Percentiles rank a stretch among this genome's conserved stretches.
Evolutionary conservation across 306 rosid genomes (phyloP).

Genomic region (Rubus parviflorus): DNA sequence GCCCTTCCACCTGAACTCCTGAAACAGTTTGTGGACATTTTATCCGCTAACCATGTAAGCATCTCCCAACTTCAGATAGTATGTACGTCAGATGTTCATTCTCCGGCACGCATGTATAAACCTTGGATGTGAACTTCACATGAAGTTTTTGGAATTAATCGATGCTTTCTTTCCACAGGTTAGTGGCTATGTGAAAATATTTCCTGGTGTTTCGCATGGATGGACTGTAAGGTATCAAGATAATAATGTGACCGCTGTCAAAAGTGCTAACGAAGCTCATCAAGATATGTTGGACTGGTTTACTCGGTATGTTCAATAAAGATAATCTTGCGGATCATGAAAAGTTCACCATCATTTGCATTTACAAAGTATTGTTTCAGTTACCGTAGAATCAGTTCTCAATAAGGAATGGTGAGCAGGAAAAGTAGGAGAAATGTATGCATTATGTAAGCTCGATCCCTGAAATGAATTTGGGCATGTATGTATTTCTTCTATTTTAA

Average conservation of each 20-base stretch:
- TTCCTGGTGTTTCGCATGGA: slow-evolving; percentile 46
- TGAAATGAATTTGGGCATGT: neutral
- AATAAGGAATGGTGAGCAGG: neutral
- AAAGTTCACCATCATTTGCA: neutral
- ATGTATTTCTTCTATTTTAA: neutral
- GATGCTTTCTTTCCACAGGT: neutral
- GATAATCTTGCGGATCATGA: neutral
- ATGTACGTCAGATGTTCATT: too few relatives aligned
- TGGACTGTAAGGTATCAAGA: slow-evolving; percentile 41
- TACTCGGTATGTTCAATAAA: slow-evolving; percentile 13
- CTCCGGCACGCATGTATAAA: neutral
- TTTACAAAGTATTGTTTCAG: neutral
- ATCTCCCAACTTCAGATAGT: neutral
- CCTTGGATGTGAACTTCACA: neutral
- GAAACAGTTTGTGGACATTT: slow-evolving; percentile 54
- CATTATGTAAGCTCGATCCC: neutral
- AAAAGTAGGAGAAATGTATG: neutral
- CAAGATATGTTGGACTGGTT: slow-evolving; percentile 40
- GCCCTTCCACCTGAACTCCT: slow-evolving; percentile 61
- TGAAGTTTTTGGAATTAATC: neutral
- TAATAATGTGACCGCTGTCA: slow-evolving; percentile 36
- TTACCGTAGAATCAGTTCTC: neutral
- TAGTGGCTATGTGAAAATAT: slow-evolving; percentile 34
- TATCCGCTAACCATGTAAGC: slow-evolving; percentile 47
- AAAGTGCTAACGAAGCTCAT: slow-evolving; percentile 42